Evolutionary conservation across 2,329 filamentous ascomycete genomes (phyloP).

Genomic region (Aaosphaeria arxii): DNA sequence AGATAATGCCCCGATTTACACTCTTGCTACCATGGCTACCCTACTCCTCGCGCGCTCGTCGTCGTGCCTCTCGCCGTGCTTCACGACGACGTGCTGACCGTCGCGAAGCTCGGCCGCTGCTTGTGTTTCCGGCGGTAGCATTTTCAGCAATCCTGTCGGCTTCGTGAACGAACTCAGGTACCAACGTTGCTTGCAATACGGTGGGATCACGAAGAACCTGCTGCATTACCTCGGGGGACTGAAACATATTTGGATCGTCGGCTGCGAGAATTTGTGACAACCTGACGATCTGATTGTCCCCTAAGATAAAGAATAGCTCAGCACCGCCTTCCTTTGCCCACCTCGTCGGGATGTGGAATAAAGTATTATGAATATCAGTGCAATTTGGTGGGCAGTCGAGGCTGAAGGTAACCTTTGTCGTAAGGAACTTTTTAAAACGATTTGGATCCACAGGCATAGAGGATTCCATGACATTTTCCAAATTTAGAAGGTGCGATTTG

Average conservation of each 20-base stretch:
- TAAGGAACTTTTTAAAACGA: not conserved
- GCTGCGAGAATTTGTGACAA: not conserved
- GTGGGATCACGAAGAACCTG: not conserved
- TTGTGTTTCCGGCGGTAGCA: not conserved
- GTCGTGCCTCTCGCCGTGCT: not conserved
- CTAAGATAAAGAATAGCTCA: not conserved
- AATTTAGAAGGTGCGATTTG: not conserved
- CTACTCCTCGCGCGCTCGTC: not conserved
- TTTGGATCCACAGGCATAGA: not conserved
- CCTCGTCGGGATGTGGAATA: not conserved
- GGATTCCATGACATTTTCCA: not conserved
- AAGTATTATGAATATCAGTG: not conserved
- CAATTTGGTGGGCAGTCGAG: too few relatives aligned
- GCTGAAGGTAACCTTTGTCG: not conserved
- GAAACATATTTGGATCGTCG: not conserved
- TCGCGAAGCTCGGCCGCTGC: not conserved
- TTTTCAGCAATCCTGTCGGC: not conserved
- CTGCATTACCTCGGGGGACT: not conserved
- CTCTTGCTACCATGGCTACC: not conserved
- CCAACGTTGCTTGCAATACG: not conserved
- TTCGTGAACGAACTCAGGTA: not conserved
- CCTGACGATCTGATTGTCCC: not conserved
- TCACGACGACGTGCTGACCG: not conserved
- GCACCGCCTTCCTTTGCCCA: not conserved
- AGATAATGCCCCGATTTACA: not conserved